Percentiles rank a stretch among this genome's conserved stretches.
Evolutionary conservation across 345 rosid genomes (phyloP).

Genomic region (Boechera retrofracta): DNA sequence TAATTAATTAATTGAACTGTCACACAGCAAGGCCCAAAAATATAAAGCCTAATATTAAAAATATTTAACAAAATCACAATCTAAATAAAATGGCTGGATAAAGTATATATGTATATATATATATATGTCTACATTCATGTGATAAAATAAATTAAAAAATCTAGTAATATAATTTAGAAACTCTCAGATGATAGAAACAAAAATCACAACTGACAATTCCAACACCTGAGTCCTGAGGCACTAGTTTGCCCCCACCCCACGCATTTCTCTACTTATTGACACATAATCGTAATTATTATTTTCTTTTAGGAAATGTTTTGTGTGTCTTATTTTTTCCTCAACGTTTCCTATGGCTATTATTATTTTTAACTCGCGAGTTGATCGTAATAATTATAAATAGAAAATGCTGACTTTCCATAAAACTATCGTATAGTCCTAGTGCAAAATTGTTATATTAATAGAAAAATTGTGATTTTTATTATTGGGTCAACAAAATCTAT

Average conservation of each 20-base stretch:
- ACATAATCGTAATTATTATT: background rate
- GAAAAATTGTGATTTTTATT: background rate
- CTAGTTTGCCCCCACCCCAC: conserved; percentile 19
- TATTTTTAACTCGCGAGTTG: background rate
- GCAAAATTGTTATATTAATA: too few species aligned
- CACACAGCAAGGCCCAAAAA: background rate
- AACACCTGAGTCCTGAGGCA: conserved; percentile 5
- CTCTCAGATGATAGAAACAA: background rate
- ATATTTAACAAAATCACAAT: too few species aligned
- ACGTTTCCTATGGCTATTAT: background rate
- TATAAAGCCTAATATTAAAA: too few species aligned
- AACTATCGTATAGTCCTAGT: too few species aligned
- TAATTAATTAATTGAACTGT: background rate
- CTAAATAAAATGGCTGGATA: background rate
- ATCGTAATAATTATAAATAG: background rate
- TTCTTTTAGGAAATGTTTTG: background rate
- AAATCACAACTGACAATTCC: background rate
- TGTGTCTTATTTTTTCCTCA: background rate
- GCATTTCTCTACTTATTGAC: background rate
- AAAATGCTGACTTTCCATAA: too few species aligned
- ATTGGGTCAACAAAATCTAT: conserved; percentile 1
- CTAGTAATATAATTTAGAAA: background rate
- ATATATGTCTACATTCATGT: background rate
- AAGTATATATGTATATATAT: background rate
- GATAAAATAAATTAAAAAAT: background rate